Evolutionary conservation across 1,284 basidiomycete species (phyloP).

Genomic region (Cystobasidiaceae sp.): DNA sequence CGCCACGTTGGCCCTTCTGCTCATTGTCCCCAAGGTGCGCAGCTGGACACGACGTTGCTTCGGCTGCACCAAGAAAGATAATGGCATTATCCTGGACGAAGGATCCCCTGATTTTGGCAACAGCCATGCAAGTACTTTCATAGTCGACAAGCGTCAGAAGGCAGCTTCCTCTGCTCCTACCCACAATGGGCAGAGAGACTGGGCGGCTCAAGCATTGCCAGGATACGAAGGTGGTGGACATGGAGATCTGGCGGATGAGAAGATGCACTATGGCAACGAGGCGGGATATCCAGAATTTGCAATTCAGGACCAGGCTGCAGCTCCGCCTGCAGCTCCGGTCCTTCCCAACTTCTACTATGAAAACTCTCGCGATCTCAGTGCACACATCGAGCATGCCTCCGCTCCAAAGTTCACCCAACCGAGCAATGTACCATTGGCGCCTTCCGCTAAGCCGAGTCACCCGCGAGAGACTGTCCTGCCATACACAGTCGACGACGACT

Average conservation of each 20-base stretch:
- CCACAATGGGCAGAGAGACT: background rate
- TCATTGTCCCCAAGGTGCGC: conserved; percentile 7
- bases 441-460: too few species aligned
- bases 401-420: background rate
- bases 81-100: background rate
- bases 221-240: background rate
- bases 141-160: conserved; percentile 5
- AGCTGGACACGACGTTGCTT: background rate
- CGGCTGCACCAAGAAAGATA: background rate
- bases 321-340: too few species aligned
- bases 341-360: too few species aligned
- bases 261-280: background rate
- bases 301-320: background rate
- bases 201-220: background rate
- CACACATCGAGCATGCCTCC: too few species aligned
- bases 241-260: background rate
- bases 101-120: background rate
- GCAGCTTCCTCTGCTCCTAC: too few species aligned
- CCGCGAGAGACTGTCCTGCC: conserved; percentile 23
- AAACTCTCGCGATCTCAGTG: too few species aligned
- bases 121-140: background rate
- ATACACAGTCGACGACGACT: conserved; percentile 21
- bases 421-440: background rate
- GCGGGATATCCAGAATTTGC: too few species aligned
- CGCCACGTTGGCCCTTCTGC: conserved; percentile 5